These are phyloP conservation scores for Botrytis porri DNA, from an alignment of 2,329 filamentous ascomycete species.

Conservation along the genomic window DNA sequence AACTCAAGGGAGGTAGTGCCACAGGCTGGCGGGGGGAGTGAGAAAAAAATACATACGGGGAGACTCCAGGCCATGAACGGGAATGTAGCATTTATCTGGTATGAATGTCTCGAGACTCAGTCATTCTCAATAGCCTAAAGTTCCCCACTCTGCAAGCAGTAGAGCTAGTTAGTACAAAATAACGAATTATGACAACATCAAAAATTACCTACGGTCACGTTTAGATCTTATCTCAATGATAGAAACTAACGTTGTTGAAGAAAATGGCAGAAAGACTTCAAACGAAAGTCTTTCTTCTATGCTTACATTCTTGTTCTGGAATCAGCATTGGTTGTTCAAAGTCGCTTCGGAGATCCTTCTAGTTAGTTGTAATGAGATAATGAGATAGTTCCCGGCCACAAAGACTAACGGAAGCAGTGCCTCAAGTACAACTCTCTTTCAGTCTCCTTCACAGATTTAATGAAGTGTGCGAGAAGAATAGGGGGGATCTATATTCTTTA, in stretches of 20 bases:
- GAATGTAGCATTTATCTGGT: background rate
- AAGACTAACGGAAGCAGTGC: no score
- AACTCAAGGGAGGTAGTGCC: background rate
- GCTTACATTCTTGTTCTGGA: background rate
- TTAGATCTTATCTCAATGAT: background rate
- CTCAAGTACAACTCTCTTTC: no score
- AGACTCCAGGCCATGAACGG: background rate
- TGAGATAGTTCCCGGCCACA: background rate
- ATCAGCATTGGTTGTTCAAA: background rate
- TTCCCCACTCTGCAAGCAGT: background rate
- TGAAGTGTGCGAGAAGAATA: fast-evolving
- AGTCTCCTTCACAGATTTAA: no score
- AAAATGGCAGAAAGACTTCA: background rate
- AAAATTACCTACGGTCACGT: background rate
- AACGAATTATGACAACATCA: background rate
- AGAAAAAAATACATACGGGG: background rate
- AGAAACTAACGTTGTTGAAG: background rate
- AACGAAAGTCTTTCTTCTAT: background rate
- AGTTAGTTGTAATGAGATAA: background rate
- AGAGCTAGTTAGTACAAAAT: background rate
- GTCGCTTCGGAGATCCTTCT: background rate
- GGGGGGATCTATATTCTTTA: fast-evolving
- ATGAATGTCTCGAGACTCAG: background rate
- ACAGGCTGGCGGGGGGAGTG: no score
- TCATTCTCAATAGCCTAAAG: background rate